Base-by-base conservation (phyloP, 2,329 filamentous ascomycete species). In the Colletotrichum lupini region DNA sequence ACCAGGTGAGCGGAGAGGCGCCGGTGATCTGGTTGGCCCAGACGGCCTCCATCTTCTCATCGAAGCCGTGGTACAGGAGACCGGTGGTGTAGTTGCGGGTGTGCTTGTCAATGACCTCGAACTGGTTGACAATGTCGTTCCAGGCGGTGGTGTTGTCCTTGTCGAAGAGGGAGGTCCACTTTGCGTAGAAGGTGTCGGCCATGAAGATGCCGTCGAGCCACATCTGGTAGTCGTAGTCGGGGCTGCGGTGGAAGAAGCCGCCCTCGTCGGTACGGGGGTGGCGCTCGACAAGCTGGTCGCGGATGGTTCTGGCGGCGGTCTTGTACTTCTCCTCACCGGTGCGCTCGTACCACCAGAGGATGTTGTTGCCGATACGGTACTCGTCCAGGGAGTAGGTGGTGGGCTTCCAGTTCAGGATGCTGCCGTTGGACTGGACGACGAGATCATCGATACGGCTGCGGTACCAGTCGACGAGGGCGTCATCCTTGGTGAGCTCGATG, bases 151-250 rank as follows among this genome's bases (percentile, higher is more conserved):
- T 74, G 74, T 85, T 85, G 55, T 77, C 75, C 1, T 75, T 71
- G n/a, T 85, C 81, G 74, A 84, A 85, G 26, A 80, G 73, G 9
- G 75, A 75, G 3, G 83, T 84, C 77, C 82, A 87, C 63, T 78
- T 77, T 3, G 84, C 83, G 69, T 85, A 86, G 78, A 86, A 86
- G 6, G 80, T 80, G 59, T 85, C 83, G 4, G 85, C 84, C 86
- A 88, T 88, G 79, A 83, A 88, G 42, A 87, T 86, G 2, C 89
- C 89, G 75, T 89, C 87, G 0, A 90, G 83, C 88, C 88, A 90
- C 88, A 89, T 89, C 76, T 90, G 86, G 75, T 88, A 83, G 16
- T 81, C 83, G 74, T 88, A 89, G 5, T 81, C 79, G 37, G 85
- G 80, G 60, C 37, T 42, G 3, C 80, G 77, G 76, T 90, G 88